phyloP scores from a whole-genome alignment of 2,329 filamentous ascomycete species.

The Lachnellula subtilissima region DNA sequence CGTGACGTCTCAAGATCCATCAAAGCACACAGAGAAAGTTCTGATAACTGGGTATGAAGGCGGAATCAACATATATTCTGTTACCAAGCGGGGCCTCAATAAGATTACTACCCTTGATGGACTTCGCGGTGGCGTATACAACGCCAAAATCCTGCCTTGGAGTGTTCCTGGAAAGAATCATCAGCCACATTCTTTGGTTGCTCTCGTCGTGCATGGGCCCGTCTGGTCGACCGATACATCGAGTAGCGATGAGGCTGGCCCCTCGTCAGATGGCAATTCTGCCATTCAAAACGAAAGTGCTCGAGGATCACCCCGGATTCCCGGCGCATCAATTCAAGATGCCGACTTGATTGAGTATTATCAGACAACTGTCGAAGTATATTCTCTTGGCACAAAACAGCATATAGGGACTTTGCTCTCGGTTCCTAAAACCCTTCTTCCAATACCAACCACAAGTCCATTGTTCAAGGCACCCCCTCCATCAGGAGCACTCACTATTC shows the following conservation, averaged over 20 bases:
- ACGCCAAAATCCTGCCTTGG: constrained; percentile 79
- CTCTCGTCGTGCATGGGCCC: constrained; percentile 75
- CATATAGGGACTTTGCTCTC: constrained; percentile 70
- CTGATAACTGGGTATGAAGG: constrained; percentile 77
- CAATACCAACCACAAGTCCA: constrained; percentile 53
- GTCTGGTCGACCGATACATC: constrained; percentile 38
- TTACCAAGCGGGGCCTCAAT: constrained; percentile 68
- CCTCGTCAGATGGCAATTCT: constrained; percentile 20
- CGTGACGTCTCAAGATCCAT: constrained; percentile 39
- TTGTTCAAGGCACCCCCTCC: constrained; percentile 65
- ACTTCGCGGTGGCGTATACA: constrained; percentile 71
- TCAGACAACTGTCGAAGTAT: constrained; percentile 85
- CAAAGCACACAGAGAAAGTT: constrained; percentile 50
- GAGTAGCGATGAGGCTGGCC: constrained; percentile 16
- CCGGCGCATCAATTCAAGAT: constrained; percentile 32
- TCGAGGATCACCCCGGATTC: constrained; percentile 34
- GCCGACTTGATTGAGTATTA: constrained; percentile 53
- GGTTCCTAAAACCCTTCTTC: constrained; percentile 57
- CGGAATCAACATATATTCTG: constrained; percentile 68
- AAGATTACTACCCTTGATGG: constrained; percentile 67
- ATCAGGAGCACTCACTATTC: constrained; percentile 67
- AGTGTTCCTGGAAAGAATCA: constrained; percentile 48
- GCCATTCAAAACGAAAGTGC: constrained; percentile 15
- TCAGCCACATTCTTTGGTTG: constrained; percentile 67
- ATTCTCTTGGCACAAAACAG: constrained; percentile 72